A percentile compares a stretch with the other conserved stretches of the same genome.
Evolutionary conservation across 768 basidiomycete species (phyloP).

Genomic region (Termitomyces sp.): DNA sequence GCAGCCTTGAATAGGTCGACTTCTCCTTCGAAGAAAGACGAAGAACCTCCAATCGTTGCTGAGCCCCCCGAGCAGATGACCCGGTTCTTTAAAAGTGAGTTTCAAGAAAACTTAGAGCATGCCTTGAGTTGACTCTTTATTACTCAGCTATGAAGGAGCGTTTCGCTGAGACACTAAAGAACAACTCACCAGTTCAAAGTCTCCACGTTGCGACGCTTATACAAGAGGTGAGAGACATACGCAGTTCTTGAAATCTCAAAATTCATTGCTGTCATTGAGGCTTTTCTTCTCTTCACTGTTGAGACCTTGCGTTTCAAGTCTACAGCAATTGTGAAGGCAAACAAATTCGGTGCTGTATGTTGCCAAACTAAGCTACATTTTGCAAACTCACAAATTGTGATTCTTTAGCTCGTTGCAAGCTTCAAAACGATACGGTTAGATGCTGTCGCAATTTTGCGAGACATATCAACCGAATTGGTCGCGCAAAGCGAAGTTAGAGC

Average conservation of each 20-base stretch:
- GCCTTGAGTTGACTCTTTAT: neutral
- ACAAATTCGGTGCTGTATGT: constrained; percentile 69
- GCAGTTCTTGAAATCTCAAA: neutral
- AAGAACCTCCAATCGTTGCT: constrained; percentile 60
- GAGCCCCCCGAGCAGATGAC: constrained; percentile 51
- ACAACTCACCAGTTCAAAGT: constrained; percentile 43
- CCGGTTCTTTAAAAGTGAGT: constrained; percentile 59
- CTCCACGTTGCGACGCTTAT: constrained; percentile 69
- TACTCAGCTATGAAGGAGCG: constrained; percentile 47
- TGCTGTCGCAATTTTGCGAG: constrained; percentile 45
- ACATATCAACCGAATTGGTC: constrained; percentile 49
- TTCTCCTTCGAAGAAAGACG: constrained; percentile 60
- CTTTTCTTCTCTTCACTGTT: constrained; percentile 63
- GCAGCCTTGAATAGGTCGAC: constrained; percentile 31
- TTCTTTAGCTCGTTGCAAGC: constrained; percentile 52
- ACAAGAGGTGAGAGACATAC: constrained; percentile 52
- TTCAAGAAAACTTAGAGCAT: neutral
- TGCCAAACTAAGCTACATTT: neutral
- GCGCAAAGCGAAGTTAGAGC: constrained; percentile 47
- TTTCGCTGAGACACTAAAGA: constrained; percentile 38
- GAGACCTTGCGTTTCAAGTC: constrained; percentile 72
- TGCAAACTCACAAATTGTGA: neutral
- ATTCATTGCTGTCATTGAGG: constrained; percentile 34
- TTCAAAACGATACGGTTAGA: constrained; percentile 58
- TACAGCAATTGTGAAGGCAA: constrained; percentile 58